Evolutionary conservation across 192 early-diverging fungal species (phyloP), one percentile per base, ranked within the genome.

Genomic region (Pilobolus umbonatus): DNA sequence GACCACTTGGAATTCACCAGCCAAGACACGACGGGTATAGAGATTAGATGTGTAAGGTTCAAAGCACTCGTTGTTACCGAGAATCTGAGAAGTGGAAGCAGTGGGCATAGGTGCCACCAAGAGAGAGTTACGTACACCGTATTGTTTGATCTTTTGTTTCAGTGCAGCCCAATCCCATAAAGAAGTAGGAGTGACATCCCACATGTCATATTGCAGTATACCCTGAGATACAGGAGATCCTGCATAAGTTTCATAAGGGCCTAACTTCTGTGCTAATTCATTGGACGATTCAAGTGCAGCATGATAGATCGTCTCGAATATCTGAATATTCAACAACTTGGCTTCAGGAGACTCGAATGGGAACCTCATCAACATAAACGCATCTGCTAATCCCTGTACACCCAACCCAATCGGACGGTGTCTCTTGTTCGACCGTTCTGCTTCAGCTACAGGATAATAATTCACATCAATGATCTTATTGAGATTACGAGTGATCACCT

Each of bases 391-490:
- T 60, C 96, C 96, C 78, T 98, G 96, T 12, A 98, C 94, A 58
- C 96, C 96, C n/a, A 98, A 70, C 32, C 94, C 96, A 63, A 98
- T 88, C n/a, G 96, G 96, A 17, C 96, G 84, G 74, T 98, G 91
- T 46, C 89, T 90, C 80, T 91, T 79, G 83, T 98, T 98, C 56
- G 92, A 94, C 55, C 67, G 66, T 24, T 83, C 80, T 6, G 94
- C 92, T 77, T 95, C 91, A 17, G 72, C 74, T 17, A 98, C 91
- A 12, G 96, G 94, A 71, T 98, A 98, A 69, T 87, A 96, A 80
- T 98, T 98, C 59, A 89, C 75, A 71, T 98, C 94, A 56, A 98
- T 98, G 64, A 98, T 93, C 75, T 88, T 93, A 83, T 98, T 93
- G 51, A 98, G 73, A 79, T 98, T 98, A 59, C 77, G 75, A 5